These are phyloP conservation scores for Alternaria incomplexa DNA, from an alignment of 2,329 filamentous ascomycete species.

Conservation along the genomic window DNA sequence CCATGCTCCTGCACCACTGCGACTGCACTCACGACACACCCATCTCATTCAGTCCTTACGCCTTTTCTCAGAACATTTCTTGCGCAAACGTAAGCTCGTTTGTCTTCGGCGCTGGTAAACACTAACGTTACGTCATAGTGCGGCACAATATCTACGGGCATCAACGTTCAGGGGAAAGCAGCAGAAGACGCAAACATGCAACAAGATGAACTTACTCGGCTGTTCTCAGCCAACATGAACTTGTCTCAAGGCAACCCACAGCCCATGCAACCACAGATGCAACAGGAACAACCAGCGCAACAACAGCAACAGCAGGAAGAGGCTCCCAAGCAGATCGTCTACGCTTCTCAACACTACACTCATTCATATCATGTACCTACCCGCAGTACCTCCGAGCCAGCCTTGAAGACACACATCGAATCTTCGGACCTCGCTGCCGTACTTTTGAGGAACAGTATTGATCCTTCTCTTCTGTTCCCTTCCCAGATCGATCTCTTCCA, in stretches of 20 bases:
- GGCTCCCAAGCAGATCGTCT: slow-evolving; percentile 62
- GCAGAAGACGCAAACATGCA: slow-evolving; percentile 57
- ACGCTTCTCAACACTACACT: slow-evolving; percentile 84
- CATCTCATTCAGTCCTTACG: slow-evolving; percentile 49
- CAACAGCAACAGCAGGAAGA: slow-evolving; percentile 25
- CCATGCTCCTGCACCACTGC: slow-evolving; percentile 49
- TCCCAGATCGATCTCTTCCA: slow-evolving; percentile 81
- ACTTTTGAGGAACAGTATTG: slow-evolving; percentile 70
- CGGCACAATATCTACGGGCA: slow-evolving; percentile 49
- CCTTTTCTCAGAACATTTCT: slow-evolving; percentile 53
- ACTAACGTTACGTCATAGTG: slow-evolving; percentile 53
- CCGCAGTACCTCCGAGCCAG: slow-evolving; percentile 37
- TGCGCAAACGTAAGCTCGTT: slow-evolving; percentile 54
- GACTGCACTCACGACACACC: slow-evolving; percentile 48
- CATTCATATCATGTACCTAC: slow-evolving; percentile 72
- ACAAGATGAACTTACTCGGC: slow-evolving; percentile 80
- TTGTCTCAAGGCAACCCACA: slow-evolving; percentile 54
- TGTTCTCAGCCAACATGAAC: slow-evolving; percentile 79
- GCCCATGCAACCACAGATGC: slow-evolving; percentile 51
- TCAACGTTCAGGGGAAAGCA: slow-evolving; percentile 49
- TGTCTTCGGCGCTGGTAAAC: slow-evolving; percentile 10
- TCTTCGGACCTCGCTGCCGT: slow-evolving; percentile 60
- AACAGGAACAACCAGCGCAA: slow-evolving; percentile 14
- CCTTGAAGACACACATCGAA: slow-evolving; percentile 39
- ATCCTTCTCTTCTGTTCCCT: slow-evolving; percentile 71